Conservation (phyloP, 2,329 filamentous ascomycete species). For the Hypoxylon sp. region DNA sequence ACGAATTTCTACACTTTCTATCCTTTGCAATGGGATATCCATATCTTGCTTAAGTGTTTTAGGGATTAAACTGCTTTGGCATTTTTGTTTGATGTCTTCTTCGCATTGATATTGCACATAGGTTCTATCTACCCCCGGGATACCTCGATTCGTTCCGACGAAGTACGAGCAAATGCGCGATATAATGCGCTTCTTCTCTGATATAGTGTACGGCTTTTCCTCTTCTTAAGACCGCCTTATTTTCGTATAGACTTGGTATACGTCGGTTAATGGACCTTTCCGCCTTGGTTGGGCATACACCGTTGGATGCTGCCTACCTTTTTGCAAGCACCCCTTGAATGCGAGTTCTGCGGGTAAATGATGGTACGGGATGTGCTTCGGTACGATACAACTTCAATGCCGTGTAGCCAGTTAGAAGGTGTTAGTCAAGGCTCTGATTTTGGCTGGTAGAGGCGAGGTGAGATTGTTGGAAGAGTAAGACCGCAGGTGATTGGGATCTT, state of each 20-base stretch:
- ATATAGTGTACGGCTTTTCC: background rate
- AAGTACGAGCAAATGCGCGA: too few relatives aligned
- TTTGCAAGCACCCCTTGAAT: background rate
- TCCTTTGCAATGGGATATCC: background rate
- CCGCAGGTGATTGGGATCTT: too few relatives aligned
- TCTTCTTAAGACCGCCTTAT: background rate
- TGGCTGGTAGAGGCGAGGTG: background rate
- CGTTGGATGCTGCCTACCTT: background rate
- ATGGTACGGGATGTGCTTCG: background rate
- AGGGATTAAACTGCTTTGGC: background rate
- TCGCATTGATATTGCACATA: background rate
- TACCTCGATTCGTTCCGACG: too few relatives aligned
- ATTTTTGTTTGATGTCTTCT: background rate
- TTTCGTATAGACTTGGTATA: background rate
- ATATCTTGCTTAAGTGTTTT: background rate
- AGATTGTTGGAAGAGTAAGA: too few relatives aligned
- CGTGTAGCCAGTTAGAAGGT: background rate
- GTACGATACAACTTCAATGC: background rate
- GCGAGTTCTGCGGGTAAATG: background rate
- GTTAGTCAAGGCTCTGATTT: background rate
- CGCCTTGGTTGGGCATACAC: background rate
- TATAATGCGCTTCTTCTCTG: background rate
- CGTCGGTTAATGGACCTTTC: background rate
- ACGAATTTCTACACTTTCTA: constrained; percentile 22
- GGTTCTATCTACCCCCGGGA: too few relatives aligned